These are phyloP conservation scores for Aspergillus aculeatus DNA, from an alignment of 2,329 filamentous ascomycete genomes.

Conservation along the genomic window DNA sequence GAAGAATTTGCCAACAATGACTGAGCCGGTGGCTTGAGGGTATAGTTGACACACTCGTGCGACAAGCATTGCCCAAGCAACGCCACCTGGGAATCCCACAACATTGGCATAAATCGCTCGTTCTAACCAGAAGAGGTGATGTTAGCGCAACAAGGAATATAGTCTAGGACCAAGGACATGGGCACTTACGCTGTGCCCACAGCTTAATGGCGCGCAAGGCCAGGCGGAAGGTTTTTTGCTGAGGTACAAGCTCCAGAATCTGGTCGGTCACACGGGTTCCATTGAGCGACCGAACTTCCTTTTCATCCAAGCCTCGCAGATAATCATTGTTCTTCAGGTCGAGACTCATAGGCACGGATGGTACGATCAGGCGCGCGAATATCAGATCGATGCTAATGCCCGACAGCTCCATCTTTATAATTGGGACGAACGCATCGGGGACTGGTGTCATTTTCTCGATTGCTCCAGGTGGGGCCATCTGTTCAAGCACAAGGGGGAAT, in stretches of 20 bases:
- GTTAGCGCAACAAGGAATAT: not conserved
- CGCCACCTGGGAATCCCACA: conserved; percentile 92
- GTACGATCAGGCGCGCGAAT: conserved; percentile 72
- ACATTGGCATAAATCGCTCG: conserved; percentile 95
- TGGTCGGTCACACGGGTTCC: conserved; percentile 93
- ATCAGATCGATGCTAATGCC: conserved; percentile 95
- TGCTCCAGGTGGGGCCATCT: conserved; percentile 72
- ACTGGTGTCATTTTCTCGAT: conserved; percentile 84
- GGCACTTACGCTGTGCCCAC: conserved; percentile 72
- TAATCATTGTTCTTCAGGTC: conserved; percentile 80
- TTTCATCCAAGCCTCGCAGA: conserved; percentile 80
- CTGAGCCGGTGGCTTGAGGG: conserved; percentile 83
- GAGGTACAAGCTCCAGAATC: conserved; percentile 83
- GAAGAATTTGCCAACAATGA: conserved; percentile 93
- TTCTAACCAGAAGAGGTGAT: conserved; percentile 36
- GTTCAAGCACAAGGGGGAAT: conserved; percentile 76
- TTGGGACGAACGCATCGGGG: conserved; percentile 87
- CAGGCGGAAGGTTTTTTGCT: conserved; percentile 83
- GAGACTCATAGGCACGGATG: conserved; percentile 69
- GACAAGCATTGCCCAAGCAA: conserved; percentile 97
- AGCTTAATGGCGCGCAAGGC: conserved; percentile 91
- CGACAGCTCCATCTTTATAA: conserved; percentile 92
- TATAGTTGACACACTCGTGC: conserved; percentile 95
- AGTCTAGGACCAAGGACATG: not conserved
- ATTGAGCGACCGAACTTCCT: conserved; percentile 84